Evolutionary conservation across 2,329 filamentous ascomycete genomes (phyloP).

Genomic region (Aspergillus texensis): DNA sequence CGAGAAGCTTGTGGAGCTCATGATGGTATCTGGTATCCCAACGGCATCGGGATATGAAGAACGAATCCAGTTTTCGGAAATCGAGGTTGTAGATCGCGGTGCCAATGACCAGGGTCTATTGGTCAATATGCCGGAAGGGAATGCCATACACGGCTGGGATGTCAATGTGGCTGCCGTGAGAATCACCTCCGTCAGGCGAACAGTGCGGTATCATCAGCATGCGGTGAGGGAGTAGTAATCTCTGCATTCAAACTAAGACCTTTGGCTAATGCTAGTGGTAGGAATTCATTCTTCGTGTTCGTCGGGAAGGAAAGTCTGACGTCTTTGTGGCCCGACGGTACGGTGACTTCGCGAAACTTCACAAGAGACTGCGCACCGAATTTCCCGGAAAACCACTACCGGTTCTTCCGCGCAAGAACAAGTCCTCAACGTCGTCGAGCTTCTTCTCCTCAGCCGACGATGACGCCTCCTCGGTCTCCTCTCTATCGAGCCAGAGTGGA

Average conservation of each 20-base stretch:
- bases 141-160: conserved; percentile 95
- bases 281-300: conserved; percentile 90
- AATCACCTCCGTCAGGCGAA: conserved; percentile 78
- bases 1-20: conserved; percentile 93
- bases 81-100: conserved; percentile 92
- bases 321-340: conserved; percentile 83
- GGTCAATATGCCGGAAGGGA: conserved; percentile 84
- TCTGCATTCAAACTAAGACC: neutral
- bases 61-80: conserved; percentile 91
- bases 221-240: conserved; percentile 60
- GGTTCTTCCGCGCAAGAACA: conserved; percentile 88
- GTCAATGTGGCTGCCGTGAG: conserved; percentile 91
- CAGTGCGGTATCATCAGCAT: conserved; percentile 86
- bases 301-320: conserved; percentile 73
- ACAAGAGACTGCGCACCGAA: conserved; percentile 78
- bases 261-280: conserved; percentile 36
- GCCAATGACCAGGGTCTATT: conserved; percentile 89
- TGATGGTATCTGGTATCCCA: conserved; percentile 98
- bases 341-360: conserved; percentile 80
- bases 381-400: conserved; percentile 88
- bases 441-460: conserved; percentile 65
- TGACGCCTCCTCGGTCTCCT: conserved; percentile 79
- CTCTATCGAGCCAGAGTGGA: conserved; percentile 69
- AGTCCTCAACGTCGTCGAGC: conserved; percentile 68
- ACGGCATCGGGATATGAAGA: conserved; percentile 98